phyloP scores from a whole-genome alignment of 371 early-diverging fungal species.

The Syncephalastrum contaminatum region DNA sequence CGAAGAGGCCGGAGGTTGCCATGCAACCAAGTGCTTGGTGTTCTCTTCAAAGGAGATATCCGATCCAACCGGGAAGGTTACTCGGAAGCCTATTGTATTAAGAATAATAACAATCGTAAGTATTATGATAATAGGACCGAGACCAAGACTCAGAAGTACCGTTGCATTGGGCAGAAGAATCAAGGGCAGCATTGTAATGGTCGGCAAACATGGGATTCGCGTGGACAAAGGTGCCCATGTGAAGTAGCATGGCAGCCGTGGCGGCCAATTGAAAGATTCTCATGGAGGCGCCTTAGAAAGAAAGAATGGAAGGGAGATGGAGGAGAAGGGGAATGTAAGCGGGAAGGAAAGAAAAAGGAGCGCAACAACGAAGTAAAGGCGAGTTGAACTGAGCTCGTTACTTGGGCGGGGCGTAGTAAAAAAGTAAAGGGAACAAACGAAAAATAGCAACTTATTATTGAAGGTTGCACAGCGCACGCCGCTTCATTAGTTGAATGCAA shows the following conservation, averaged over 20 bases:
- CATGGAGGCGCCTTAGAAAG: neutral
- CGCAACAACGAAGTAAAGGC: constrained; percentile 1
- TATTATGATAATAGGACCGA: no score
- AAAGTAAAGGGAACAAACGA: no score
- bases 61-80: neutral
- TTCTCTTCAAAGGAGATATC: constrained; percentile 29
- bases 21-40: constrained; percentile 32
- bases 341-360: constrained; percentile 1
- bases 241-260: constrained; percentile 11
- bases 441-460: no score
- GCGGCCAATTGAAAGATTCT: constrained; percentile 2
- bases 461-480: no score
- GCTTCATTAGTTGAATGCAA: neutral
- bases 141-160: no score
- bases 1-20: constrained; percentile 19
- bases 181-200: neutral
- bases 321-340: neutral
- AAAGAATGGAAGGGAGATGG: constrained; percentile 7
- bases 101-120: no score
- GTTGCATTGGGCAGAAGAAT: no score
- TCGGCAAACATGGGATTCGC: constrained; percentile 16
- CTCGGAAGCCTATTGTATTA: no score
- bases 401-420: no score
- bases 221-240: constrained; percentile 12
- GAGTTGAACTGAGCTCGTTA: neutral